Conservation (phyloP, 768 basidiomycete genomes). For the Pulveroboletus frians region DNA sequence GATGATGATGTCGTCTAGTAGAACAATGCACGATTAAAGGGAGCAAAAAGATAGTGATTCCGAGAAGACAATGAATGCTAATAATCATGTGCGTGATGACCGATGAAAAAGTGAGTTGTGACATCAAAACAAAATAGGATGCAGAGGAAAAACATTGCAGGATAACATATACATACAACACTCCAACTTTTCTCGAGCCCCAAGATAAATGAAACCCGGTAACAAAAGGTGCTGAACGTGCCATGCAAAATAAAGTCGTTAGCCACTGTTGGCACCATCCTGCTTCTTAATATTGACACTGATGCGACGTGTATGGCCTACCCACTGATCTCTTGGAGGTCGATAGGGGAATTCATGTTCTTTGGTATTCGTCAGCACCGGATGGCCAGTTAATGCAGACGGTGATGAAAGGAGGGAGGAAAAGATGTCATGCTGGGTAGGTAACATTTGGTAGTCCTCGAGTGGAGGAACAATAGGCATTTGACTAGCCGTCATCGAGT, state of each 20-base stretch:
- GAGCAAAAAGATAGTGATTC: neutral
- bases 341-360: constrained; percentile 30
- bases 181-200: neutral
- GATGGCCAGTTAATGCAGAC: neutral
- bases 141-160: neutral
- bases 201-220: neutral
- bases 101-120: neutral
- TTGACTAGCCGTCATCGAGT: constrained; percentile 6
- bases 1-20: too few species aligned
- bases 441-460: constrained; percentile 3
- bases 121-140: constrained; percentile 1
- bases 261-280: constrained; percentile 6
- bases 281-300: constrained; percentile 35
- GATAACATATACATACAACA: constrained; percentile 3
- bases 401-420: neutral
- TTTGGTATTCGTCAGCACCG: neutral
- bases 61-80: neutral
- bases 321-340: constrained; percentile 28
- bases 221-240: neutral
- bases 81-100: neutral
- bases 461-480: constrained; percentile 11
- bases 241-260: neutral
- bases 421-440: neutral
- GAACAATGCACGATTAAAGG: neutral
- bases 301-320: constrained; percentile 38